Base-by-base conservation (phyloP, 2,329 filamentous ascomycete species). In the Arthrobotrys musiformis region DNA sequence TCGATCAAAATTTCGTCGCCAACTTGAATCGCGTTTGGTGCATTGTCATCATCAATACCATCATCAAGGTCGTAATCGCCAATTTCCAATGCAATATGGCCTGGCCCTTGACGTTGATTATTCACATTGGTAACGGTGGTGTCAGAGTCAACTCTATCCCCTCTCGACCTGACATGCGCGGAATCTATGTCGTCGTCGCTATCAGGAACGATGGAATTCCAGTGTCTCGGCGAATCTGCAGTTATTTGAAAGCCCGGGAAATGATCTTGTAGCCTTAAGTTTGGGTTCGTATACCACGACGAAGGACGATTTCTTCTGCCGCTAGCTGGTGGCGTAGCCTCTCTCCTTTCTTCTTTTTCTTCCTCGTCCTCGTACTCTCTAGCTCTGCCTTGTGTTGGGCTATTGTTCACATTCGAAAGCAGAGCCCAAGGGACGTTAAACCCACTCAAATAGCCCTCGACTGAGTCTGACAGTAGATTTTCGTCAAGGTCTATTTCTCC, bases 351-450 rank as follows among this genome's bases (percentile, higher is more conserved):
- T 19, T 74, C 70, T 42, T 44, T 60, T 13, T 48, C 40, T 1
- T 1, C 46, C 28, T n/a, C n/a, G 9, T 35, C 24, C 19, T 15
- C 6, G 19, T 40, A 6, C 4, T 13, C 44, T 24, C 19, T 15
- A 8, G 37, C 15, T 40, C 30, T 33, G 30, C 46, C 2, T 26
- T 24, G 22, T 3, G 3, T 13, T 17, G 40, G n/a, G n/a, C n/a
- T n/a, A n/a, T n/a, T n/a, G n/a, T n/a, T n/a, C n/a, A n/a, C n/a
- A n/a, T 48, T 35, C 17, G 37, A 22, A 44, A 62, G 4, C 6
- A 15, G 15, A 9, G 33, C 33, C 70, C 70, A 68, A 13, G 63
- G 56, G 1, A 63, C 56, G 28, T 70, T 58, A n/a, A 76, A 64
- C 2, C 33, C 30, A 3, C 15, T 15, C 19, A 50, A 46, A 33